These are phyloP conservation scores for Podaxis sp. DNA, from an alignment of 768 basidiomycete species.

Conservation along the genomic window DNA sequence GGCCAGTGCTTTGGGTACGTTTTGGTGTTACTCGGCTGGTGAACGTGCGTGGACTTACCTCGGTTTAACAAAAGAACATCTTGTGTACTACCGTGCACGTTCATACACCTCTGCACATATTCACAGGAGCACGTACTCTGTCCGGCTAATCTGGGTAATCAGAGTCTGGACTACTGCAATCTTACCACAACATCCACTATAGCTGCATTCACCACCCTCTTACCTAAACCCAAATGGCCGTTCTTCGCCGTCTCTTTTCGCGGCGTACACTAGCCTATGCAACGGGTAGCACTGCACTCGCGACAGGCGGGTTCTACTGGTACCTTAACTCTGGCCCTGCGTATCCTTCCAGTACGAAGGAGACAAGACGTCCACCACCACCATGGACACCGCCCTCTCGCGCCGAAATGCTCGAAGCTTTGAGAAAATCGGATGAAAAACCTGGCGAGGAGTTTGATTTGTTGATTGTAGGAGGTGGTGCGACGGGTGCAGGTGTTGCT, in stretches of 20 bases:
- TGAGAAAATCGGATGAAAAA: constrained; percentile 45
- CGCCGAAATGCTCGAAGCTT: constrained; percentile 59
- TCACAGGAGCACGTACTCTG: not conserved
- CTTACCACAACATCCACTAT: not conserved
- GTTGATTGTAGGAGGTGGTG: constrained; percentile 89
- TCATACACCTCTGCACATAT: not conserved
- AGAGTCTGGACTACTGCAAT: not conserved
- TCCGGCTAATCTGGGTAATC: not conserved
- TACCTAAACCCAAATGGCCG: constrained; percentile 25
- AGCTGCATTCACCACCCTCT: not conserved
- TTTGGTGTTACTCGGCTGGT: not conserved
- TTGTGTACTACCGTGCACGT: not conserved
- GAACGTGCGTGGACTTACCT: constrained; percentile 10
- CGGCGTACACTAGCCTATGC: constrained; percentile 54
- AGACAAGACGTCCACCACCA: constrained; percentile 70
- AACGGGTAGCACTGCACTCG: constrained; percentile 50
- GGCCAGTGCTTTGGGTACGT: not conserved
- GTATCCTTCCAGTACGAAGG: constrained; percentile 61
- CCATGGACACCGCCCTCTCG: constrained; percentile 78
- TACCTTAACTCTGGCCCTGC: constrained; percentile 75
- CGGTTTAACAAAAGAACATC: not conserved
- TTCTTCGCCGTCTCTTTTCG: constrained; percentile 48
- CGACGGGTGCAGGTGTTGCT: constrained; percentile 95
- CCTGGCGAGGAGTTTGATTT: constrained; percentile 72
- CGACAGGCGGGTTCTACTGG: constrained; percentile 62